Evolutionary conservation across 2,329 filamentous ascomycete species (phyloP), one percentile per base, ranked within the genome.

Genomic region (Tolypocladium tropicale): DNA sequence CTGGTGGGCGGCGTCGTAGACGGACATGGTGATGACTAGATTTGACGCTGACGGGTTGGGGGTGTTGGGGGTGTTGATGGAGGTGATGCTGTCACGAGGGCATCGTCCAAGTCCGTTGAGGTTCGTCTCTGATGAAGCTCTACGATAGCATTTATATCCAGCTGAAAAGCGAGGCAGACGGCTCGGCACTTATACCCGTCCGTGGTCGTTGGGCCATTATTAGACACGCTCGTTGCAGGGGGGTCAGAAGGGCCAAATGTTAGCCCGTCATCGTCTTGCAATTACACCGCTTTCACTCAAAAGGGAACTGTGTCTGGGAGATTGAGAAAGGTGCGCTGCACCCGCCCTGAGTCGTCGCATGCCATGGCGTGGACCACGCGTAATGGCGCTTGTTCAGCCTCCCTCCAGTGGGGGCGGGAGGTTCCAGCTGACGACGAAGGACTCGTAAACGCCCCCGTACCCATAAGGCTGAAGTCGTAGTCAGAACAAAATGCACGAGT

Each of bases 1-100:
- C 46, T 12, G 25, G 16, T 49, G 32, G 50, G 52, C 30, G 43
- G 46, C 32, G 34, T 37, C 37, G 54, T 59, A 57, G 41, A 58
- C 55, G 36, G 55, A 21, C 51, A 52, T 52, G 33, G 51, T 21
- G 49, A 4, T 16, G 11, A 34, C 23, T n/a, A 10, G n/a, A 7
- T 10, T 14, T 11, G n/a, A 3, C 32, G 7, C 10, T 23, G 4
- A 4, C 32, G 11, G 7, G 5, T n/a, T 4, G 18, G 6, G 12
- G 23, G 33, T 21, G 9, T 21, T 43, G 39, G 28, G 21, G 6
- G 6, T 6, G 5, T 6, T 11, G 16, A 33, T 5, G 33, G n/a
- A 4, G 9, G n/a, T 7, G 50, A 9, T 9, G 43, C 18, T 28
- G 43, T 16, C 10, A 18, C 30, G 16, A n/a, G 4, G 25, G 9